These are phyloP conservation scores for Mucor velutinosus DNA, from an alignment of 371 early-diverging fungal species.

Conservation along the genomic window DNA sequence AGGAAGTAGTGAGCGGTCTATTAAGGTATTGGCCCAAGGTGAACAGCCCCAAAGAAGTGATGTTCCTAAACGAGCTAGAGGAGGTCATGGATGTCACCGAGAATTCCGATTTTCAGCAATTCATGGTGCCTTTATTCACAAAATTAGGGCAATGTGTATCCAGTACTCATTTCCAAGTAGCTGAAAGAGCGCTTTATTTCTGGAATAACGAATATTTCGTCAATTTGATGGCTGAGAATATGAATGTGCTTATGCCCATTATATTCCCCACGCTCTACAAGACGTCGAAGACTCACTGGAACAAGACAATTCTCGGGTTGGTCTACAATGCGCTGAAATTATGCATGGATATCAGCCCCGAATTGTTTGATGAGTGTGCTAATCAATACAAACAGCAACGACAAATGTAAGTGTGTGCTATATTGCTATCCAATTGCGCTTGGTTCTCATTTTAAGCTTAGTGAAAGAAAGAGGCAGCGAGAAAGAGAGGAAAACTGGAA, in stretches of 20 bases:
- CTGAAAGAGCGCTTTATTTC: conserved; percentile 93
- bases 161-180: conserved; percentile 96
- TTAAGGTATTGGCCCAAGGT: conserved; percentile 97
- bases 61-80: conserved; percentile 97
- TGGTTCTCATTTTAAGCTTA: conserved; percentile 19
- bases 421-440: neutral
- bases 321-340: conserved; percentile 94
- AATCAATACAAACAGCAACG: conserved; percentile 81
- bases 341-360: conserved; percentile 94
- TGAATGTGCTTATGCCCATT: conserved; percentile 86
- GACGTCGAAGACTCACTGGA: conserved; percentile 96
- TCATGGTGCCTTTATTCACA: conserved; percentile 89
- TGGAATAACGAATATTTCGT: conserved; percentile 98
- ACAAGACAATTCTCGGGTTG: conserved; percentile 92
- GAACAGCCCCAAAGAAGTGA: conserved; percentile 97
- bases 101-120: conserved; percentile 83
- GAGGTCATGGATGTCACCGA: conserved; percentile 94
- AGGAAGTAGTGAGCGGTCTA: conserved; percentile 83
- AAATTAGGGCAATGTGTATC: conserved; percentile 93
- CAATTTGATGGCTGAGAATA: conserved; percentile 90
- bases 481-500: conserved; percentile 87
- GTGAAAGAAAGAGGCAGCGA: conserved; percentile 84
- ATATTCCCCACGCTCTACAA: conserved; percentile 90
- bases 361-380: conserved; percentile 91
- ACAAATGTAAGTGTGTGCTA: conserved; percentile 66